These are phyloP conservation scores for Kickxella alabastrina DNA, from an alignment of 192 early-diverging fungal genomes.

Conservation along the genomic window DNA sequence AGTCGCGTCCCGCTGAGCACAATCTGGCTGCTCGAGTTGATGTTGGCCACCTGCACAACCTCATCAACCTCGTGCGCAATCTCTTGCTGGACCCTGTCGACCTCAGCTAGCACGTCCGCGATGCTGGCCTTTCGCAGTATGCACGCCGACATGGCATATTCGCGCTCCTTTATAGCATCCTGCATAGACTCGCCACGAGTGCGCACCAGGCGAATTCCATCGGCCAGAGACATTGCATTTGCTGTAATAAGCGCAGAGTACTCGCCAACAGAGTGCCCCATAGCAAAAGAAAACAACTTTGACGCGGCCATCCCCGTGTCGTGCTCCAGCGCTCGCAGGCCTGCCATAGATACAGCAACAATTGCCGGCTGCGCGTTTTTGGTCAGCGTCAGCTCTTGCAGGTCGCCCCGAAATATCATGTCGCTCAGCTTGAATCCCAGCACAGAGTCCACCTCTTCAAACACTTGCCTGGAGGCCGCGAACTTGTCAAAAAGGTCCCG, in stretches of 20 bases:
- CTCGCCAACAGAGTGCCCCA: slow-evolving; percentile 95
- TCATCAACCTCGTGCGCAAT: slow-evolving; percentile 44
- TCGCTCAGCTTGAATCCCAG: slow-evolving; percentile 65
- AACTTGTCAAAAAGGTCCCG: slow-evolving; percentile 77
- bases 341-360: slow-evolving; percentile 83
- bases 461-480: slow-evolving; percentile 67
- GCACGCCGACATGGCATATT: slow-evolving; percentile 87
- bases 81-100: slow-evolving; percentile 34
- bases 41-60: slow-evolving; percentile 83
- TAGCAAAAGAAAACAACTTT: slow-evolving; percentile 68
- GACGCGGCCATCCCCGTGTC: slow-evolving; percentile 76
- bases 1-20: slow-evolving; percentile 85
- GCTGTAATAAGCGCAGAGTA: slow-evolving; percentile 77
- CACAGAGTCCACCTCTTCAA: slow-evolving; percentile 89
- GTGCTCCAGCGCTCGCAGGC: slow-evolving; percentile 74
- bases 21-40: slow-evolving; percentile 78
- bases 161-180: slow-evolving; percentile 60
- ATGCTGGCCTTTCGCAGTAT: slow-evolving; percentile 71
- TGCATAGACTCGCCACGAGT: slow-evolving; percentile 88
- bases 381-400: slow-evolving; percentile 59
- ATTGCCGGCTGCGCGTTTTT: slow-evolving; percentile 91
- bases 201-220: slow-evolving; percentile 84
- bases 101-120: slow-evolving; percentile 59
- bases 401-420: slow-evolving; percentile 87
- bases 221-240: slow-evolving; percentile 60